Conservation (phyloP, 148 eudicot species). For the Nyssa sinensis region DNA sequence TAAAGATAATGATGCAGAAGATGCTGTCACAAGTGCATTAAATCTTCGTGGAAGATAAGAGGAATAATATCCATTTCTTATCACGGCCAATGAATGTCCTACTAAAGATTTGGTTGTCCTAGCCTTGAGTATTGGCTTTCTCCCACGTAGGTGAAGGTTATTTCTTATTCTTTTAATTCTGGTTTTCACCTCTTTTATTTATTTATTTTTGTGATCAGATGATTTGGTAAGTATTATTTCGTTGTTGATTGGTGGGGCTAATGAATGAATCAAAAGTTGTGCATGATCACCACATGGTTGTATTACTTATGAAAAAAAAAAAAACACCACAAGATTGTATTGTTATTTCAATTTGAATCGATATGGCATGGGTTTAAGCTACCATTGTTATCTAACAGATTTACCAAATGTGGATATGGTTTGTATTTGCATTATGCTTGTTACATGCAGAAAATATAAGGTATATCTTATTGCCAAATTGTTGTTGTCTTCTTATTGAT, state of each 20-base stretch:
- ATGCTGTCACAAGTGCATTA: conserved; percentile 82
- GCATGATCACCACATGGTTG: neutral
- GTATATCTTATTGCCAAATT: neutral
- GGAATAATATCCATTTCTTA: neutral
- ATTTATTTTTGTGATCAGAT: conserved; percentile 11
- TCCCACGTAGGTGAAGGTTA: conserved; percentile 11
- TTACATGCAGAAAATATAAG: neutral
- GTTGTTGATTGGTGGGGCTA: conserved; percentile 6
- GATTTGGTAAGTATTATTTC: conserved; percentile 2
- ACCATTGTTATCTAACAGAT: neutral
- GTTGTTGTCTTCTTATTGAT: neutral
- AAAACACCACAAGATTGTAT: no score
- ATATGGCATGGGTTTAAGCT: conserved; percentile 6
- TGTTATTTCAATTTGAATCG: neutral
- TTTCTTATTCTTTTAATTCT: conserved; percentile 1
- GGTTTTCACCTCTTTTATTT: neutral
- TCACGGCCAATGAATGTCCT: neutral
- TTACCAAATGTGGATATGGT: conserved; percentile 1
- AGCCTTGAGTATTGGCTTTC: no score
- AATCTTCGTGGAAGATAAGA: conserved; percentile 94
- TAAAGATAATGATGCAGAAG: conserved; percentile 82
- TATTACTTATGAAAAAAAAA: no score
- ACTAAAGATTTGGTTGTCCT: conserved; percentile 1
- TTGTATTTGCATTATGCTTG: neutral
- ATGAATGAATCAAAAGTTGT: conserved; percentile 1